Base-by-base conservation (phyloP, 805 yeast species). In the Torulaspora delbrueckii region DNA sequence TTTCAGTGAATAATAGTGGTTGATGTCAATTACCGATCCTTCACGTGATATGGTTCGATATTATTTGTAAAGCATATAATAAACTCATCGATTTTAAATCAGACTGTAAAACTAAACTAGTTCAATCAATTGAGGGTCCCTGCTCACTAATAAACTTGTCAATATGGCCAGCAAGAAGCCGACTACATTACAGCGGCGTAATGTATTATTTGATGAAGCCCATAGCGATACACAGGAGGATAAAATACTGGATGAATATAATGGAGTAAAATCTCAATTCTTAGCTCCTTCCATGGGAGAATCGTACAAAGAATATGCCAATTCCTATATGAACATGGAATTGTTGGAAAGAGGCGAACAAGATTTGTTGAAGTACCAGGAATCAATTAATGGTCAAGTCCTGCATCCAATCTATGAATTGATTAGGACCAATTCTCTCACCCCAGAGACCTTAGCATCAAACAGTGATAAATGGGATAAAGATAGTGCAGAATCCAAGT, bases 341-440 rank as follows among this genome's bases (percentile, higher is more conserved):
- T 37, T 57, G 26, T 37, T 61, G 32, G 52, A 55, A 31, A 40
- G 54, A 19, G 67, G 64, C 18, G 56, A 56, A 31, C 32, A 48
- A 28, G 60, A 56, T 35, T 39, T 59, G n/a, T 18, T 49, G 2
- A 53, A 47, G 28, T 56, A 50, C 31, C 56, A 51, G 37, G 53
- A 50, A 13, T 47, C 58, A 2, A 45, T 57, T 8, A 57, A 54
- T 25, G 62, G 65, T 12, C 60, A 55, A 45, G 46, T 63, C 34
- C 51, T 59, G 3, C 62, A 62, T 27, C 55, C 53, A 8, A 47
- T 55, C 10, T 64, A 57, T 40, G 63, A 60, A 28, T 36, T 62
- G 25, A 51, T 64, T 6, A 46, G 48, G 28, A 50, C 57, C 16
- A 51, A 53, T 16, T 35, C 51, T 3, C 36, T 64, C 22, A 55